These are phyloP conservation scores for Dunaliella primolecta DNA, from an alignment of 139 green algal species.

Conservation along the genomic window DNA sequence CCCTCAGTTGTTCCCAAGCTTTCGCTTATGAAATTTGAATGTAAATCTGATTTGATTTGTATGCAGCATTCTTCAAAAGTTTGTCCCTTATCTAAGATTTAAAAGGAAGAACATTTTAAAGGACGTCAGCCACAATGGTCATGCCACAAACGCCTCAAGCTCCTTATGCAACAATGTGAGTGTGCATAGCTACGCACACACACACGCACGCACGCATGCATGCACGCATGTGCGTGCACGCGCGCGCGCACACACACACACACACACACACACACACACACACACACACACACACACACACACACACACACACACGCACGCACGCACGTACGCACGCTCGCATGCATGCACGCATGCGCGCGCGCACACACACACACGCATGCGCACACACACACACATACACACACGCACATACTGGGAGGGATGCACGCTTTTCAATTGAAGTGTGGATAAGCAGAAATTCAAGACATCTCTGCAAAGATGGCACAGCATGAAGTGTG, in stretches of 20 bases:
- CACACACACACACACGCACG: conserved; percentile 14
- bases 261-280: conserved; percentile 14
- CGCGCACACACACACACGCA: conserved; percentile 14
- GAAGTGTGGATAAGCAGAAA: too few relatives aligned
- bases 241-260: conserved; percentile 18
- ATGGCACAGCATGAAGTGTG: too few relatives aligned
- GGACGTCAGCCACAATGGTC: not conserved
- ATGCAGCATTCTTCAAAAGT: too few relatives aligned
- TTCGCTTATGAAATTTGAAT: too few relatives aligned
- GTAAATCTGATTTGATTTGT: too few relatives aligned
- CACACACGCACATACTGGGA: not conserved
- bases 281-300: conserved; percentile 6
- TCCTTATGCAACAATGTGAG: not conserved
- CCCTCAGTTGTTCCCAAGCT: too few relatives aligned
- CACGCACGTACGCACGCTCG: not conserved
- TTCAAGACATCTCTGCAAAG: too few relatives aligned
- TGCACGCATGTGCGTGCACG: too few relatives aligned
- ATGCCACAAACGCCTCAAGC: not conserved
- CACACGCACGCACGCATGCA: not conserved
- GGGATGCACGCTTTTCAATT: too few relatives aligned
- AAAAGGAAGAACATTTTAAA: too few relatives aligned
- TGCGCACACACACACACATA: conserved; percentile 3
- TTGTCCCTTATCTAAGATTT: too few relatives aligned
- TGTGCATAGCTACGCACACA: conserved; percentile 11
- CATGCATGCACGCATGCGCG: not conserved